phyloP scores from a whole-genome alignment of 2,329 filamentous ascomycete species.

The Phialocephala sp. region DNA sequence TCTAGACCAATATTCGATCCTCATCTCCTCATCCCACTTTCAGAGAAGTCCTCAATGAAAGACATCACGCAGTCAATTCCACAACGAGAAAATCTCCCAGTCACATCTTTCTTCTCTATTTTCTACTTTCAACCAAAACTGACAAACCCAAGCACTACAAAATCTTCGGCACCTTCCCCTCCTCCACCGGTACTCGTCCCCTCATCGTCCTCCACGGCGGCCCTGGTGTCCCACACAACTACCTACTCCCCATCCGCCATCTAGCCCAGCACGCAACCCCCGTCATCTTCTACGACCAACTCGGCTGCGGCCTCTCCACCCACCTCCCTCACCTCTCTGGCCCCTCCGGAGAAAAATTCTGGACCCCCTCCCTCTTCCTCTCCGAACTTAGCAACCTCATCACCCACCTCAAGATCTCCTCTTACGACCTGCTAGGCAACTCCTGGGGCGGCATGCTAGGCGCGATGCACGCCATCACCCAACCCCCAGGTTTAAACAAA shows the following conservation, averaged over 20 bases:
- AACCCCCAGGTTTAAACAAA: constrained; percentile 46
- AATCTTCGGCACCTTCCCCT: constrained; percentile 45
- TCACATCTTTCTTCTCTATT: no score
- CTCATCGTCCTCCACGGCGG: constrained; percentile 41
- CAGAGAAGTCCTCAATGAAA: no score
- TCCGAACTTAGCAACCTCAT: constrained; percentile 56
- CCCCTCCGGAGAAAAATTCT: constrained; percentile 49
- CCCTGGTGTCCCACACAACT: constrained; percentile 46
- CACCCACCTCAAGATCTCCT: constrained; percentile 46
- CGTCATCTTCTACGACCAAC: constrained; percentile 59
- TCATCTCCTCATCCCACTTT: no score
- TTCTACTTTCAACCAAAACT: neutral
- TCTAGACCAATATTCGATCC: no score
- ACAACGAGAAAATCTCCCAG: neutral
- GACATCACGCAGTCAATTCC: no score
- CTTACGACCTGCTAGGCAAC: constrained; percentile 54
- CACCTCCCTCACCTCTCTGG: constrained; percentile 52
- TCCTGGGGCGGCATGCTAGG: constrained; percentile 60
- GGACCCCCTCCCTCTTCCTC: constrained; percentile 54
- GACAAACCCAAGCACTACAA: constrained; percentile 42
- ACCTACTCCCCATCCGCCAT: constrained; percentile 47
- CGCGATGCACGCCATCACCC: constrained; percentile 48
- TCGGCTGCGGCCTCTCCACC: constrained; percentile 56
- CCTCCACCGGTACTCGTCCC: constrained; percentile 31
- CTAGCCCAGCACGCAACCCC: constrained; percentile 49